These are phyloP conservation scores for Xylariaceae sp. DNA, from an alignment of 2,329 filamentous ascomycete genomes.

Conservation along the genomic window DNA sequence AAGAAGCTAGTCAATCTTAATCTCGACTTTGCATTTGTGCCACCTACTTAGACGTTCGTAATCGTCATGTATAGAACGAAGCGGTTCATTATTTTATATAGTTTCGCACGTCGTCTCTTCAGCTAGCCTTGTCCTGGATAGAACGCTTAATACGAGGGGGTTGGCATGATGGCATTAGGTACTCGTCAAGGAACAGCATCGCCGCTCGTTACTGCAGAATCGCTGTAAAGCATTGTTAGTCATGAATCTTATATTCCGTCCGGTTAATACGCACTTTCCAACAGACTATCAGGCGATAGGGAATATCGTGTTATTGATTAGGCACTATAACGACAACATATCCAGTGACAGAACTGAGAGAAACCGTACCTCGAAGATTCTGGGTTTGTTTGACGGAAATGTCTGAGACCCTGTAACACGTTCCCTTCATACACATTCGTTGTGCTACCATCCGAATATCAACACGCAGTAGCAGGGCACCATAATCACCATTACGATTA, in stretches of 20 bases:
- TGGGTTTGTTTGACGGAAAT: not conserved
- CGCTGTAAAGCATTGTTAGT: not conserved
- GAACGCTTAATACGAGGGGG: constrained; percentile 1
- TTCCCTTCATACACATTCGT: not conserved
- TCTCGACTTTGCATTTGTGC: constrained; percentile 3
- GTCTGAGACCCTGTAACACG: not conserved
- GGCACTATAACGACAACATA: not conserved
- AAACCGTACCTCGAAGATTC: not conserved
- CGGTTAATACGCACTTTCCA: not conserved
- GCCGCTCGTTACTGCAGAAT: constrained; percentile 12
- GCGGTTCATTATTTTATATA: constrained; percentile 2
- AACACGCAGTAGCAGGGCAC: not conserved
- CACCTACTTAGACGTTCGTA: constrained; percentile 13
- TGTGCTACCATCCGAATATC: not conserved
- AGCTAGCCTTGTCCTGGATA: constrained; percentile 13
- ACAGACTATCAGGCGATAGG: not conserved
- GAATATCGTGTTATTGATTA: not conserved
- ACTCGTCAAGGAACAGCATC: constrained; percentile 7
- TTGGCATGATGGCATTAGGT: constrained; percentile 2
- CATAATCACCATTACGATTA: not conserved
- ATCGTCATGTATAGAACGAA: constrained; percentile 10
- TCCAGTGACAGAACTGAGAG: not conserved
- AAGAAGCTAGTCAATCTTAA: constrained; percentile 20
- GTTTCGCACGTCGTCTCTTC: not conserved
- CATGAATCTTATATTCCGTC: constrained; percentile 12